A percentile compares a stretch with the other conserved stretches of the same genome.
Evolutionary conservation across 352 stramenopile species (phyloP).

Genomic region (Phytophthora constricta): DNA sequence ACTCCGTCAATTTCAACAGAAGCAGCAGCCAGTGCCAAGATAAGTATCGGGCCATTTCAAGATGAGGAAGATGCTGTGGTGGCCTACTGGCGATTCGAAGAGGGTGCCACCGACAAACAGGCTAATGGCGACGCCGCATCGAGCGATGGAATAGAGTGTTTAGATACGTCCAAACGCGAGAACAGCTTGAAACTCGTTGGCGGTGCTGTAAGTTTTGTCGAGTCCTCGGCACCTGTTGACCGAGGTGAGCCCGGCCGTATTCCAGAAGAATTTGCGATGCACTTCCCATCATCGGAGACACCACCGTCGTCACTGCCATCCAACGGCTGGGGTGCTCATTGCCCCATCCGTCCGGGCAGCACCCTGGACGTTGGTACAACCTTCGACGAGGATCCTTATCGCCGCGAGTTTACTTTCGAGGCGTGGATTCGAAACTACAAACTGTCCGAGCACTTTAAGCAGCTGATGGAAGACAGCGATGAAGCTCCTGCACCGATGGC

Average conservation of each 20-base stretch:
- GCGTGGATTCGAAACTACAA: conserved; percentile 74
- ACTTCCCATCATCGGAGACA: conserved; percentile 41
- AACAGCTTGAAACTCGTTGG: conserved; percentile 71
- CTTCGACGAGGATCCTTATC: conserved; percentile 86
- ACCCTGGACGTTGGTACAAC: conserved; percentile 73
- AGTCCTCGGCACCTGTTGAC: conserved; percentile 75
- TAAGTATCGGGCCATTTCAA: conserved; percentile 83
- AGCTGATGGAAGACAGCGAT: conserved; percentile 33
- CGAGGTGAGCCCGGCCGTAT: conserved; percentile 74
- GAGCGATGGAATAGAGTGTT: conserved; percentile 51
- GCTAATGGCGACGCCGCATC: conserved; percentile 4
- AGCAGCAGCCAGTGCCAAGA: conserved; percentile 42
- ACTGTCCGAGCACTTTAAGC: conserved; percentile 38
- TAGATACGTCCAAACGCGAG: conserved; percentile 86
- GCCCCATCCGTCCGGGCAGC: conserved; percentile 52
- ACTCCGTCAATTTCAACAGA: conserved; percentile 7
- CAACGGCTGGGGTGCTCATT: conserved; percentile 59
- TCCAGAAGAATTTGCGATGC: conserved; percentile 71
- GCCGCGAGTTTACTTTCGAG: conserved; percentile 79
- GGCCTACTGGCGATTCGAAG: conserved; percentile 89
- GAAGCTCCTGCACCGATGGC: conserved; percentile 18
- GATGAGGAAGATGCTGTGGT: conserved; percentile 87
- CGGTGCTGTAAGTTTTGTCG: conserved; percentile 45
- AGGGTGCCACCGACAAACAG: conserved; percentile 47
- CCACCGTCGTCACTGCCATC: conserved; percentile 9